Conservation (phyloP, 176 grass and related monocot genomes). For the Carex littledalei region DNA sequence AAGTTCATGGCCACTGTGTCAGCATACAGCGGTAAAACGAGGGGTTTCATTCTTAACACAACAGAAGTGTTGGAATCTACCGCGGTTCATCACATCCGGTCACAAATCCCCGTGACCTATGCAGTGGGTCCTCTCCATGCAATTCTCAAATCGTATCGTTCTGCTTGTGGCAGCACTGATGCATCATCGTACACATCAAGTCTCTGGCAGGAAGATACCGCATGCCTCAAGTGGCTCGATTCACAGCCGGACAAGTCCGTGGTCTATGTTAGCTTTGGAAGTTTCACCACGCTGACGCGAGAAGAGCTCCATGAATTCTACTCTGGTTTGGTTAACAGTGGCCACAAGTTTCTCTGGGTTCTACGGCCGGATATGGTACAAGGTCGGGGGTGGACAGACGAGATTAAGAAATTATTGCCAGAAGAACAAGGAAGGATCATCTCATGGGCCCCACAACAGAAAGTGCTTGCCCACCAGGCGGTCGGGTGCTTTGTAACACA, state of each 20-base stretch:
- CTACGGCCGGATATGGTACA: slow-evolving; percentile 34
- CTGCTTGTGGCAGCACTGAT: not conserved
- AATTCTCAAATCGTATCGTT: not conserved
- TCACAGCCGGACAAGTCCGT: slow-evolving; percentile 36
- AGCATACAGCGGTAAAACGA: not conserved
- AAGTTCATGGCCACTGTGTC: not conserved
- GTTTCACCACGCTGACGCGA: slow-evolving; percentile 23
- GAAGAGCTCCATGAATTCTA: slow-evolving; percentile 41
- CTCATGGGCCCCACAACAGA: slow-evolving; percentile 51
- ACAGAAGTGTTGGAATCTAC: slow-evolving; percentile 21
- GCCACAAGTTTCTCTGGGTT: slow-evolving; percentile 45
- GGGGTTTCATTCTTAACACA: slow-evolving; percentile 45
- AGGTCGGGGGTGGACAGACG: not conserved
- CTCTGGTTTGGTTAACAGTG: slow-evolving; percentile 27
- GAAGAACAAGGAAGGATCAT: slow-evolving; percentile 28
- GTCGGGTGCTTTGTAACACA: slow-evolving; percentile 60
- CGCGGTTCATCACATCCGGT: slow-evolving; percentile 10
- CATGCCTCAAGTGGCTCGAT: slow-evolving; percentile 45
- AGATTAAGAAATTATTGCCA: not conserved
- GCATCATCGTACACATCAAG: not conserved
- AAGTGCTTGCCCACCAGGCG: slow-evolving; percentile 43
- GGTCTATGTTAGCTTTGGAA: slow-evolving; percentile 49
- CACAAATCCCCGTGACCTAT: slow-evolving; percentile 19
- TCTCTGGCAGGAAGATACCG: slow-evolving; percentile 36
- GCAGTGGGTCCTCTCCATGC: slow-evolving; percentile 41